A percentile compares a stretch with the other conserved stretches of the same genome.
phyloP scores from a whole-genome alignment of 2,329 filamentous ascomycete genomes.

The Sclerotinia trifoliorum region DNA sequence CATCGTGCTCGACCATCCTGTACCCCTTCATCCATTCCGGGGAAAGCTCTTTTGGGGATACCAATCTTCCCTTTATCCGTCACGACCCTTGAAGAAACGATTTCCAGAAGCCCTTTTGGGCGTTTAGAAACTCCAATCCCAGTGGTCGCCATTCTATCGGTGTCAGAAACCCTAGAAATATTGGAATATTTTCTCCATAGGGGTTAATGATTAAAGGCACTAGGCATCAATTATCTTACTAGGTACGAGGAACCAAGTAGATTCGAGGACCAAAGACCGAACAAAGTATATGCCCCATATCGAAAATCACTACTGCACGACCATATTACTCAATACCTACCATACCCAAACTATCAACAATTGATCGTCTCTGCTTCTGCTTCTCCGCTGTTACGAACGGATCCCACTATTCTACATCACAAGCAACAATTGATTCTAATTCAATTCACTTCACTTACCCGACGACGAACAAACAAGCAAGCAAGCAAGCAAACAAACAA shows the following conservation, averaged over 20 bases:
- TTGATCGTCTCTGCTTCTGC: background rate
- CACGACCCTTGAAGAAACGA: background rate
- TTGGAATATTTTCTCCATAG: background rate
- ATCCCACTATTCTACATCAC: background rate
- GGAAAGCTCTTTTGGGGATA: background rate
- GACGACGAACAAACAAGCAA: background rate
- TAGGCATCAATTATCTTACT: background rate
- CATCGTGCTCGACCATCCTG: background rate
- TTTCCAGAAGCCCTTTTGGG: conserved; percentile 2
- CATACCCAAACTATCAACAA: background rate
- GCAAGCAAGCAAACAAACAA: background rate
- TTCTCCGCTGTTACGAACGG: background rate
- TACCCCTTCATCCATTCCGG: background rate
- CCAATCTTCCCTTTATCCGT: background rate
- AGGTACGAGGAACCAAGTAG: background rate
- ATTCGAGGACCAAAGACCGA: background rate
- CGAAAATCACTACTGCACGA: conserved; percentile 9
- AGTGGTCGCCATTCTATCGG: conserved; percentile 8
- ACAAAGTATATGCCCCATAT: conserved; percentile 8
- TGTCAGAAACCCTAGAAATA: background rate
- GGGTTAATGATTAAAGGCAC: background rate
- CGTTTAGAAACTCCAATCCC: background rate
- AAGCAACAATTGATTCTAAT: background rate
- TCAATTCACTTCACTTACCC: background rate
- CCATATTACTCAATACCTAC: background rate